Evolutionary conservation across 257 asterid species (phyloP).

Genomic region (Rauvolfia tetraphylla): DNA sequence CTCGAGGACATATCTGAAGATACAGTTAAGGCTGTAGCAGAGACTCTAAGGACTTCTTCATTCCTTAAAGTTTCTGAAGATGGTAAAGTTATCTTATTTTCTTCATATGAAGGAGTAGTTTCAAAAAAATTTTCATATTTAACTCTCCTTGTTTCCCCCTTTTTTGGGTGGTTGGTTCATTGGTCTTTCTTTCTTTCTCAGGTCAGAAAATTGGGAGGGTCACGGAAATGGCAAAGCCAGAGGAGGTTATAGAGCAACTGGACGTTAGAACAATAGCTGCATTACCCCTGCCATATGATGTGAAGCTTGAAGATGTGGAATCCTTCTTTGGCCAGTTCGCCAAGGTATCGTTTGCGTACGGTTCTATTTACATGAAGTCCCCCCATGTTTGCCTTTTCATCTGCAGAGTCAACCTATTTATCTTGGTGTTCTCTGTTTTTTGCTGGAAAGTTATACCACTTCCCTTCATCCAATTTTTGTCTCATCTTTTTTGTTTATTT

Average conservation of each 20-base stretch:
- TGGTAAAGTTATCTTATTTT: slow-evolving; percentile 43
- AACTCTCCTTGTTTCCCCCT: background rate
- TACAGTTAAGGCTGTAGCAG: slow-evolving; percentile 64
- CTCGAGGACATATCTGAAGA: slow-evolving; percentile 74
- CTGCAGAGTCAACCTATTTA: background rate
- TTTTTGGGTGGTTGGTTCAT: background rate
- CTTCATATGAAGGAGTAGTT: background rate
- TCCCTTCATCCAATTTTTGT: background rate
- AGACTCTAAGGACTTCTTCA: slow-evolving; percentile 65
- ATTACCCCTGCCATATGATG: slow-evolving; percentile 73
- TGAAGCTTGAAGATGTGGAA: slow-evolving; percentile 77
- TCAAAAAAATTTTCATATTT: no score
- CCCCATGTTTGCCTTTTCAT: background rate
- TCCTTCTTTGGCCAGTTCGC: slow-evolving; percentile 63
- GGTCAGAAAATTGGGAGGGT: slow-evolving; percentile 79
- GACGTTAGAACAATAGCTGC: slow-evolving; percentile 83
- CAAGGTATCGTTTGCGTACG: slow-evolving; percentile 38
- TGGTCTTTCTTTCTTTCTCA: slow-evolving; percentile 19
- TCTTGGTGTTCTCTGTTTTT: background rate
- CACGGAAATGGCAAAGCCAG: slow-evolving; percentile 67
- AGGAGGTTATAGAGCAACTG: slow-evolving; percentile 75
- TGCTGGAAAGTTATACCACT: background rate
- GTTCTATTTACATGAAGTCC: background rate
- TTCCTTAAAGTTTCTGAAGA: slow-evolving; percentile 77
- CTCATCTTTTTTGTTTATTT: background rate